A percentile compares a stretch with the other conserved stretches of the same genome.
phyloP scores from a whole-genome alignment of 2,329 filamentous ascomycete genomes.

The Westerdykella ornata region DNA sequence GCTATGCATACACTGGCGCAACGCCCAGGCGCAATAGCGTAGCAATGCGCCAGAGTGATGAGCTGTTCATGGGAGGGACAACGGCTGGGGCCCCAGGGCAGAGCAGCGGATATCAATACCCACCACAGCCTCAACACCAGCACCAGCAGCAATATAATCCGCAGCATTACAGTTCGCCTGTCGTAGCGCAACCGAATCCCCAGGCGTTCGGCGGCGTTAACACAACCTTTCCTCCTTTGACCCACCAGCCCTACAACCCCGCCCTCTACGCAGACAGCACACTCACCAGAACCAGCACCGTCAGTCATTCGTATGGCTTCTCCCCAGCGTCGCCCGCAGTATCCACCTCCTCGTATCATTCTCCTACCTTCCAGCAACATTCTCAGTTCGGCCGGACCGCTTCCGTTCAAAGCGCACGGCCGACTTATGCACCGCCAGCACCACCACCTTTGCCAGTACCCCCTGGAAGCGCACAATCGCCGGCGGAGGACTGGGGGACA shows the following conservation, averaged over 20 bases:
- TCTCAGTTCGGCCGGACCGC: constrained; percentile 28
- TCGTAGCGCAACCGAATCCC: constrained; percentile 51
- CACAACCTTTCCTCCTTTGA: constrained; percentile 29
- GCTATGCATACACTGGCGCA: constrained; percentile 32
- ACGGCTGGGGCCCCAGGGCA: constrained; percentile 23
- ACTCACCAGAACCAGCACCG: constrained; percentile 25
- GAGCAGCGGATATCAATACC: constrained; percentile 41
- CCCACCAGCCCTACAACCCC: constrained; percentile 41
- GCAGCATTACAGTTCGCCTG: constrained; percentile 50
- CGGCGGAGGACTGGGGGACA: constrained; percentile 31
- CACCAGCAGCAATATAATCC: constrained; percentile 52
- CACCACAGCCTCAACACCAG: constrained; percentile 13
- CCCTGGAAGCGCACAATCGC: constrained; percentile 28
- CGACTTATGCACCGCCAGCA: constrained; percentile 33
- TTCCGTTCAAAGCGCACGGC: constrained; percentile 25
- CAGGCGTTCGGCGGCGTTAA: constrained; percentile 49
- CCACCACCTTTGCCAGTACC: constrained; percentile 34
- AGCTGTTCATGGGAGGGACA: constrained; percentile 53
- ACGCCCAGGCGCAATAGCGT: constrained; percentile 34
- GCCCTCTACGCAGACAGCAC: constrained; percentile 38
- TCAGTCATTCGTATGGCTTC: constrained; percentile 33
- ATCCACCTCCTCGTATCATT: constrained; percentile 21
- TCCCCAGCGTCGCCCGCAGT: constrained; percentile 29
- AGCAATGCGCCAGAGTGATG: constrained; percentile 44
- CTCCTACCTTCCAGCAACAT: constrained; percentile 26